phyloP scores from a whole-genome alignment of 345 rosid genomes.

The Brassica incana region DNA sequence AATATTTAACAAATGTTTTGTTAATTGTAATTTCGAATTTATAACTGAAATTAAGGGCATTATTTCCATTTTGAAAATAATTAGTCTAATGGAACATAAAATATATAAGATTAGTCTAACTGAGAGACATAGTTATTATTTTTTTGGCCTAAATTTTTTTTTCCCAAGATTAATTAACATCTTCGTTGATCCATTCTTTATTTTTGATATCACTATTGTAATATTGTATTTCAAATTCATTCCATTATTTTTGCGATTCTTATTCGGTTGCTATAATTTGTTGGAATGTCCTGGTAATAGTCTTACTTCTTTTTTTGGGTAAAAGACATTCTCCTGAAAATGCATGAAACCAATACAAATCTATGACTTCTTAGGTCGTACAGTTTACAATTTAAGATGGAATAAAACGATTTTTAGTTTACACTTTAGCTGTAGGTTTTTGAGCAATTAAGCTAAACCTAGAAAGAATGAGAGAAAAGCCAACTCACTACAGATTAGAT shows the following conservation, averaged over 20 bases:
- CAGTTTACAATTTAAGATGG: neutral
- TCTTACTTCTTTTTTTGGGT: neutral
- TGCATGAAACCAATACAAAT: neutral
- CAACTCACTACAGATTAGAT: neutral
- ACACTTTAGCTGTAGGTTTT: neutral
- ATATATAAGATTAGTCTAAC: no score
- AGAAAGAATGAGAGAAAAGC: neutral
- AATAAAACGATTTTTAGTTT: neutral
- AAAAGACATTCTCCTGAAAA: neutral
- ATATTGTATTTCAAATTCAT: neutral
- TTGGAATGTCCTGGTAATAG: neutral
- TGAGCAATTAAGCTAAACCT: neutral
- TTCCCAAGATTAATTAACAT: neutral
- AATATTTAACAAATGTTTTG: no score
- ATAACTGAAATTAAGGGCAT: no score
- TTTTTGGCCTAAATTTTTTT: no score
- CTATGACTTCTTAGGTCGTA: neutral
- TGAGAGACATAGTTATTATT: no score
- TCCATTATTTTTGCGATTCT: neutral
- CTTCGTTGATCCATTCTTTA: neutral
- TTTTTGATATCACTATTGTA: neutral
- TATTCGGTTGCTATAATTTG: neutral
- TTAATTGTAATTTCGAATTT: no score
- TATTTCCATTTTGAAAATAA: no score
- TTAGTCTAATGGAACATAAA: no score